Percentiles rank a stretch among this genome's conserved stretches.
phyloP scores from a whole-genome alignment of 2,329 filamentous ascomycete genomes.

The Catunica adiposa region DNA sequence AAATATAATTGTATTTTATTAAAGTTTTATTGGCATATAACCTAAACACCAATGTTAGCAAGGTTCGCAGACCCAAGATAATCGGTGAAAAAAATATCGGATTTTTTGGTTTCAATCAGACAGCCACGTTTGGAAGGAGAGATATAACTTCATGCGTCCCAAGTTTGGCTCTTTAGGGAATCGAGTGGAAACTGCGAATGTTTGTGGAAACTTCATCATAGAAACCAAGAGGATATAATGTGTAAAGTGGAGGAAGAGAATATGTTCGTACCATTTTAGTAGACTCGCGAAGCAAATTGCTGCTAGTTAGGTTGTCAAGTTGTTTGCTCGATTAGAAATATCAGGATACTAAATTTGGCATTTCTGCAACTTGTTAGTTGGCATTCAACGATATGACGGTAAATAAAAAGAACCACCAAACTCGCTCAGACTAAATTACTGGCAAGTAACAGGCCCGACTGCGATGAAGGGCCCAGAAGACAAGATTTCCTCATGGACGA shows the following conservation, averaged over 20 bases:
- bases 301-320: conserved; percentile 1
- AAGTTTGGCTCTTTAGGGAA: conserved; percentile 48
- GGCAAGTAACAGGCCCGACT: conserved; percentile 65
- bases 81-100: neutral
- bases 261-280: conserved; percentile 5
- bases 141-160: conserved; percentile 50
- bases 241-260: neutral
- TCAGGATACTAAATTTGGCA: neutral
- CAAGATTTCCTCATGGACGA: conserved; percentile 69
- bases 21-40: too few relatives aligned
- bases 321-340: neutral
- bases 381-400: neutral
- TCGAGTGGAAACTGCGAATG: conserved; percentile 86
- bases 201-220: conserved; percentile 60
- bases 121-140: conserved; percentile 53
- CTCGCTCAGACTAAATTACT: conserved; percentile 65
- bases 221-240: conserved; percentile 12
- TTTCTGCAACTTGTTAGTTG: conserved; percentile 1
- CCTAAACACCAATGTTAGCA: conserved; percentile 4
- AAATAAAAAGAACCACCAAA: too few relatives aligned
- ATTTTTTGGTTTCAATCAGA: conserved; percentile 33
- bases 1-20: too few relatives aligned
- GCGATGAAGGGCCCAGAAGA: conserved; percentile 46
- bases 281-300: neutral
- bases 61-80: neutral